Percentiles rank a stretch among this genome's conserved stretches.
These are phyloP conservation scores for Trypanosoma congolense DNA, from an alignment of 208 protist species.

Conservation along the genomic window DNA sequence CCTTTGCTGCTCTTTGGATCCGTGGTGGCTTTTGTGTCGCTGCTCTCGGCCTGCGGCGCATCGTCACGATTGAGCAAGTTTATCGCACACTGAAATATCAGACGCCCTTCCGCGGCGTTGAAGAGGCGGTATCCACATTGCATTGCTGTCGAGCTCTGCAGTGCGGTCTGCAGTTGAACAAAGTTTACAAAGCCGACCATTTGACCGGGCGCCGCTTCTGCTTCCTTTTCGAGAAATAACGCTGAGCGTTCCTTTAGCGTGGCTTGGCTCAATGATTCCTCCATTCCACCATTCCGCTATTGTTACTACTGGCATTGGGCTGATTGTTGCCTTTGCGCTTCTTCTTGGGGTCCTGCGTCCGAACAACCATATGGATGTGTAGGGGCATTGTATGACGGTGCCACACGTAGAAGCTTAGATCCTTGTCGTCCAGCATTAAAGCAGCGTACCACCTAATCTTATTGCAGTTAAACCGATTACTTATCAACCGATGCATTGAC, in stretches of 20 bases:
- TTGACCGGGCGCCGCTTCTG: conserved; percentile 42
- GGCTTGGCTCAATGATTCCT: conserved; percentile 2
- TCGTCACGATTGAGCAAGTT: conserved; percentile 32
- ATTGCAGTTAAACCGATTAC: conserved; percentile 78
- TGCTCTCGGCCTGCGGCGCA: conserved; percentile 23
- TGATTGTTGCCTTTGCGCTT: conserved; percentile 38
- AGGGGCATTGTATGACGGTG: conserved; percentile 50
- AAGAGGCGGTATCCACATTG: conserved; percentile 67
- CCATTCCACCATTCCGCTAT: background rate
- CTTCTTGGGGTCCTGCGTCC: conserved; percentile 75
- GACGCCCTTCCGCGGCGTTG: conserved; percentile 53
- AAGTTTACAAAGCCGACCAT: conserved; percentile 63
- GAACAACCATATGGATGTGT: conserved; percentile 39
- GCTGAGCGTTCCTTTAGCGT: conserved; percentile 28
- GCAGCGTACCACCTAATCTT: conserved; percentile 71
- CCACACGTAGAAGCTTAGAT: conserved; percentile 56
- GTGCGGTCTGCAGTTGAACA: conserved; percentile 34
- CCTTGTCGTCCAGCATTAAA: conserved; percentile 29
- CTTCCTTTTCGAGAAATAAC: conserved; percentile 56
- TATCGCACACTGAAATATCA: conserved; percentile 71
- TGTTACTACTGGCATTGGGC: background rate
- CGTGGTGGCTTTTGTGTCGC: conserved; percentile 13
- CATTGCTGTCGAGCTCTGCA: conserved; percentile 38
- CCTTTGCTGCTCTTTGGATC: conserved; percentile 21
- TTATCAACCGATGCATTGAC: conserved; percentile 44